phyloP scores from a whole-genome alignment of 2,329 filamentous ascomycete species.

The Pseudogymnoascus sp. region DNA sequence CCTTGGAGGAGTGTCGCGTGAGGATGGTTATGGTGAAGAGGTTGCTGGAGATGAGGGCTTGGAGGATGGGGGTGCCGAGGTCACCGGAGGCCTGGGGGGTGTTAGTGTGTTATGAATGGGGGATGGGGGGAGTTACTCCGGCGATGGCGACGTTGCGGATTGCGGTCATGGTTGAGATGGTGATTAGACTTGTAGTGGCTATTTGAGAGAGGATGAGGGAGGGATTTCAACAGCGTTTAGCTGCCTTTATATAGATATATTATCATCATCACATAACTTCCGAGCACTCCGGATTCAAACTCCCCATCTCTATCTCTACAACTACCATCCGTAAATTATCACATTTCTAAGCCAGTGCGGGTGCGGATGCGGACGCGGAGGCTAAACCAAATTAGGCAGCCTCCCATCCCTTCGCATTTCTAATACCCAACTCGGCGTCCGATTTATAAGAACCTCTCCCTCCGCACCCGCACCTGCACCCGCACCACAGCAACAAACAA shows the following conservation, averaged over 20 bases:
- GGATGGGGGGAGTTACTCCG: background rate
- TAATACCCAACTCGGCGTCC: background rate
- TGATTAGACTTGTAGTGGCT: background rate
- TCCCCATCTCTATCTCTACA: background rate
- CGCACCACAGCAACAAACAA: background rate
- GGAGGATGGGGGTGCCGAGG: slow-evolving; percentile 19
- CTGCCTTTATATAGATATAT: background rate
- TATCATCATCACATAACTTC: background rate
- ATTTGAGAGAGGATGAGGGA: background rate
- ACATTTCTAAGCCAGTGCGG: background rate
- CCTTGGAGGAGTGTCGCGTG: slow-evolving; percentile 33
- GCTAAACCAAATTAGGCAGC: background rate
- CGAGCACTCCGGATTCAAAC: background rate
- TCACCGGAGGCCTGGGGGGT: slow-evolving; percentile 15
- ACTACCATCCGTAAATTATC: background rate
- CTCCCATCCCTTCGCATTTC: background rate
- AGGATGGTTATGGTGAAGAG: slow-evolving; percentile 40
- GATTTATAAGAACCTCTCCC: background rate
- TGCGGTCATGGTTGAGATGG: background rate
- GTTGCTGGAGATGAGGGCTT: slow-evolving; percentile 18
- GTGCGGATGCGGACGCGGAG: background rate
- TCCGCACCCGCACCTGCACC: background rate
- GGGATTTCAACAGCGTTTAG: background rate
- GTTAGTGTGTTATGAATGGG: background rate
- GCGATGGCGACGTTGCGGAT: background rate